phyloP scores from a whole-genome alignment of 1,284 basidiomycete genomes.

The Pisolithus thermaeus region DNA sequence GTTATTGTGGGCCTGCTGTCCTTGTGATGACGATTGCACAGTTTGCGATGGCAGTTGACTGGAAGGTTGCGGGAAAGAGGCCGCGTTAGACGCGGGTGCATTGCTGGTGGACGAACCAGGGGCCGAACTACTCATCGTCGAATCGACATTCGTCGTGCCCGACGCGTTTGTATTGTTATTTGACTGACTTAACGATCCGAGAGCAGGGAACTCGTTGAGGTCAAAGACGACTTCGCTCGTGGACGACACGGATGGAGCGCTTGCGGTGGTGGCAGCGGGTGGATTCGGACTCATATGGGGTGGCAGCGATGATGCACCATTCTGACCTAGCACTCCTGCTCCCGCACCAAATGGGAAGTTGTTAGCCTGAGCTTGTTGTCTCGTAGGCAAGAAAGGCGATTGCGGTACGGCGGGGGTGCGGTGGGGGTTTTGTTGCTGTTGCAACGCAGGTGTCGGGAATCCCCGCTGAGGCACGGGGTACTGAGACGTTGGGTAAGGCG shows the following conservation, averaged over 20 bases:
- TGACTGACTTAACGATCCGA: conserved; percentile 54
- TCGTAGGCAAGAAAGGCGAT: conserved; percentile 53
- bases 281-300: conserved; percentile 50
- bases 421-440: conserved; percentile 50
- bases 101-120: conserved; percentile 31
- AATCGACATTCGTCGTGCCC: conserved; percentile 30
- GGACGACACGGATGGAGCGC: conserved; percentile 55
- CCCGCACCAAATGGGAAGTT: conserved; percentile 47
- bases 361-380: conserved; percentile 46
- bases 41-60: conserved; percentile 18
- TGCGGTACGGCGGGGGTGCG: conserved; percentile 54
- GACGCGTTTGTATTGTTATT: conserved; percentile 29
- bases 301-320: conserved; percentile 46
- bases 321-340: conserved; percentile 43
- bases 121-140: conserved; percentile 14
- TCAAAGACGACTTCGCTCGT: conserved; percentile 72
- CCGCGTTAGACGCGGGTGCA: conserved; percentile 29
- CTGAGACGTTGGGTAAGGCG: conserved; percentile 46
- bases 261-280: conserved; percentile 35
- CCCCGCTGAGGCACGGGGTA: conserved; percentile 61
- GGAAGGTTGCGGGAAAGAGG: conserved; percentile 55
- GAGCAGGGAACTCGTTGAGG: conserved; percentile 80
- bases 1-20: conserved; percentile 31
- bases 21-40: conserved; percentile 32
- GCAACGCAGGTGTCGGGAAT: conserved; percentile 44